These are phyloP conservation scores for Pestalotiopsis sp. DNA, from an alignment of 2,329 filamentous ascomycete species.

Conservation along the genomic window DNA sequence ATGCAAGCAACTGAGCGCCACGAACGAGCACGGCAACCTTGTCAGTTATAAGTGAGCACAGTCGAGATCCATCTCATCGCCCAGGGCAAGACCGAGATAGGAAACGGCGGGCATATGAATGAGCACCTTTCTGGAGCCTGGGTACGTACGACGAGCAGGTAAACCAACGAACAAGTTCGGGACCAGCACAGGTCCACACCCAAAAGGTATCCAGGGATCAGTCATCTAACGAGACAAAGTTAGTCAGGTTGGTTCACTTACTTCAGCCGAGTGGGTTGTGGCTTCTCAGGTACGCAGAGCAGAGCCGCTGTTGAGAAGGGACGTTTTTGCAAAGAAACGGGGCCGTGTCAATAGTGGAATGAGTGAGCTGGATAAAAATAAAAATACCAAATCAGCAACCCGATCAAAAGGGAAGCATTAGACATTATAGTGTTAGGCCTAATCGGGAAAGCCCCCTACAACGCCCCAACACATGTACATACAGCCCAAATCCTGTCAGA, in stretches of 20 bases:
- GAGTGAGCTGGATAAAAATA: neutral
- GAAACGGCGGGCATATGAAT: too few relatives aligned
- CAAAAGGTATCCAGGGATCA: constrained; percentile 29
- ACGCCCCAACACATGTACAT: too few relatives aligned
- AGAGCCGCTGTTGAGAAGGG: neutral
- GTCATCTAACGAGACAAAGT: constrained; percentile 26
- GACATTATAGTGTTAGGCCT: too few relatives aligned
- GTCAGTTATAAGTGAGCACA: constrained; percentile 26
- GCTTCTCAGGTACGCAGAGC: constrained; percentile 18
- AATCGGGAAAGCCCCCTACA: too few relatives aligned
- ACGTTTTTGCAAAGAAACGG: too few relatives aligned
- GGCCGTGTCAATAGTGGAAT: neutral
- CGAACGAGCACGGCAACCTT: constrained; percentile 15
- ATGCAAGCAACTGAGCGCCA: constrained; percentile 18
- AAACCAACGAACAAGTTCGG: constrained; percentile 18
- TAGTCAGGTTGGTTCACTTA: constrained; percentile 26
- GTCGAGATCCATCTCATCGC: constrained; percentile 21
- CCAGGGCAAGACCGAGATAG: neutral
- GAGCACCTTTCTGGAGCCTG: neutral
- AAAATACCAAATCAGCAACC: too few relatives aligned
- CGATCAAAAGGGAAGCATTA: too few relatives aligned
- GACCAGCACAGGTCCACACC: constrained; percentile 22
- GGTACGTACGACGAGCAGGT: neutral
- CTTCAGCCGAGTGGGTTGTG: constrained; percentile 27
- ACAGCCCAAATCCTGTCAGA: too few relatives aligned